Conservation (phyloP, 345 rosid genomes). For the Hypericum perforatum region DNA sequence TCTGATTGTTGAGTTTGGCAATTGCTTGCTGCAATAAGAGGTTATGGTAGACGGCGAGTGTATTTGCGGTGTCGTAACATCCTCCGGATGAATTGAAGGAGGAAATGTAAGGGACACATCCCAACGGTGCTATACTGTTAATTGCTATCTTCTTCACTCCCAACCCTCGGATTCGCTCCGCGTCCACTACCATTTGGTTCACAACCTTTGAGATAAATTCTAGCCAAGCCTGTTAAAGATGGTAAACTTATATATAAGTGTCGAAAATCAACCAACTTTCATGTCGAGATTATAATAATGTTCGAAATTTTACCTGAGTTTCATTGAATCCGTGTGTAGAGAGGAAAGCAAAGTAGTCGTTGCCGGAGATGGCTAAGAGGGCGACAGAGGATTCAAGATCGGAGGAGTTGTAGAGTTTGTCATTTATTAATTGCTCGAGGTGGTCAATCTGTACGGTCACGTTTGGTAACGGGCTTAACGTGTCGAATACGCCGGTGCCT, state of each 20-base stretch:
- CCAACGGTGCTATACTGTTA: slow-evolving; percentile 14
- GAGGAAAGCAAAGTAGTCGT: slow-evolving; percentile 30
- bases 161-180: too few species aligned
- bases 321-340: slow-evolving; percentile 3
- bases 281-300: too few species aligned
- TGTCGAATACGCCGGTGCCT: slow-evolving; percentile 71
- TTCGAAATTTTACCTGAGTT: slow-evolving; percentile 18
- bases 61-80: slow-evolving; percentile 18
- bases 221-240: too few species aligned
- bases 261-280: too few species aligned
- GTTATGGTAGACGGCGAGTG: slow-evolving; percentile 18
- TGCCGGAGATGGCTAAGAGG: slow-evolving; percentile 31
- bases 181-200: too few species aligned
- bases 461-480: slow-evolving; percentile 36
- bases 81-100: slow-evolving; percentile 7
- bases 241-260: too few species aligned
- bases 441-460: slow-evolving; percentile 64
- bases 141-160: too few species aligned
- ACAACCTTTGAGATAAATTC: too few species aligned
- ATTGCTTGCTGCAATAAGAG: slow-evolving; percentile 9
- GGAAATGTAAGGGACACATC: slow-evolving; percentile 23
- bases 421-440: slow-evolving; percentile 32
- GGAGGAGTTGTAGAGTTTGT: slow-evolving; percentile 21
- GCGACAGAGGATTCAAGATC: slow-evolving; percentile 34
- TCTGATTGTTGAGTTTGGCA: slow-evolving; percentile 14